These are phyloP conservation scores for Zymoseptoria brevis DNA, from an alignment of 2,329 filamentous ascomycete genomes.

Conservation along the genomic window DNA sequence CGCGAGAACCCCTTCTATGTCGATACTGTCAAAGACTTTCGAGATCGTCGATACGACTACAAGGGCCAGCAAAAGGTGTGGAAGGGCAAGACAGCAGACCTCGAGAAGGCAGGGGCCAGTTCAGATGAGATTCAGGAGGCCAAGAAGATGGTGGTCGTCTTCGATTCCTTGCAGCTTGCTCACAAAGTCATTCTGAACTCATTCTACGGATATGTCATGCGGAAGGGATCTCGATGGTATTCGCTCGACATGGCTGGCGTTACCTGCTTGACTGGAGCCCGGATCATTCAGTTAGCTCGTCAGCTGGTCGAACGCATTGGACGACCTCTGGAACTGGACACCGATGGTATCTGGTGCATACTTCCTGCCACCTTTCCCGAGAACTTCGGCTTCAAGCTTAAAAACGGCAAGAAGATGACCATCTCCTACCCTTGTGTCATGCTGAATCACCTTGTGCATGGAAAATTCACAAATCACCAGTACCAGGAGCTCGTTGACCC, in stretches of 20 bases:
- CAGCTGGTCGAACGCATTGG: conserved; percentile 90
- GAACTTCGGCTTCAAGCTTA: conserved; percentile 88
- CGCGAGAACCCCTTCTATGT: conserved; percentile 98
- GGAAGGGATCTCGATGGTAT: conserved; percentile 97
- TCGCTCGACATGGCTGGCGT: conserved; percentile 99
- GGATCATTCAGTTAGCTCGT: conserved; percentile 93
- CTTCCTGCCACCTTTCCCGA: conserved; percentile 92
- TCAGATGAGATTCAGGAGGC: conserved; percentile 76
- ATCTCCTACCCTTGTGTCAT: conserved; percentile 98
- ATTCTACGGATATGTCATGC: conserved; percentile 99
- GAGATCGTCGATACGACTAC: conserved; percentile 95
- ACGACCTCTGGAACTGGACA: conserved; percentile 86
- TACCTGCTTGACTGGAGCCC: conserved; percentile 90
- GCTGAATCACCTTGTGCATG: conserved; percentile 96
- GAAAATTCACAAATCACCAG: conserved; percentile 90
- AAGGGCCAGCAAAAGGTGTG: conserved; percentile 97
- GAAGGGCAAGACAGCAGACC: conserved; percentile 87
- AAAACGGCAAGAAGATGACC: conserved; percentile 91
- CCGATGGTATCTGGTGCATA: conserved; percentile 99
- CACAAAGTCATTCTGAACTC: conserved; percentile 99
- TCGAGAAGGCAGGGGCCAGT: conserved; percentile 75
- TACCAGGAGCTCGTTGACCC: conserved; percentile 84
- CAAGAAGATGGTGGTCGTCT: conserved; percentile 97
- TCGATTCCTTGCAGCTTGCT: conserved; percentile 89
- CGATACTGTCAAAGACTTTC: conserved; percentile 88